phyloP scores from a whole-genome alignment of 495 filamentous ascomycete species.

The Bombardia bombarda region DNA sequence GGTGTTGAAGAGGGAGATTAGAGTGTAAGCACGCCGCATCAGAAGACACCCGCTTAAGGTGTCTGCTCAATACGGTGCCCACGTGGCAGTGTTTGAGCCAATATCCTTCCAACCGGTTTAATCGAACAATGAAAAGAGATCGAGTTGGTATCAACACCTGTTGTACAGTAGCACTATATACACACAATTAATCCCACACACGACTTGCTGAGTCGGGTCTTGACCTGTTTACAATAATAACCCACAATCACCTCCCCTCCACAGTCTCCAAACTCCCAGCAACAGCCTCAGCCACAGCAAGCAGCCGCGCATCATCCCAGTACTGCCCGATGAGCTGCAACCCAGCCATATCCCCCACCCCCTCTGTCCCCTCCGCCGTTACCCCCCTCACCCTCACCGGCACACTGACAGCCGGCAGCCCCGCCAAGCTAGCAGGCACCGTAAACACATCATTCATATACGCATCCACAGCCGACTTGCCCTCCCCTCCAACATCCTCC shows the following conservation, averaged over 20 bases:
- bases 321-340: conserved; percentile 90
- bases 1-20: no score
- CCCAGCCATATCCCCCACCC: conserved; percentile 44
- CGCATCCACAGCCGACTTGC: conserved; percentile 28
- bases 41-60: no score
- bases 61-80: no score
- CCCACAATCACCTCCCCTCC: background rate
- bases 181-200: no score
- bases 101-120: no score
- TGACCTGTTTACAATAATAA: no score
- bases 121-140: no score
- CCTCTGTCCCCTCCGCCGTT: conserved; percentile 10
- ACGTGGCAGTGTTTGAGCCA: no score
- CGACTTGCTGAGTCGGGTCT: no score
- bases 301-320: conserved; percentile 67
- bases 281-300: conserved; percentile 46
- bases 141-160: no score
- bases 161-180: no score
- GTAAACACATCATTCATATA: conserved; percentile 96
- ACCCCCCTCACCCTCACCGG: conserved; percentile 46
- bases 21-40: no score
- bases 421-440: conserved; percentile 88
- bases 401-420: conserved; percentile 80
- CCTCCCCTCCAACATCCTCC: conserved; percentile 36
- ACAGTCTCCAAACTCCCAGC: conserved; percentile 4